These are phyloP conservation scores for Corylus heterophylla DNA, from an alignment of 306 rosid genomes.

Conservation along the genomic window DNA sequence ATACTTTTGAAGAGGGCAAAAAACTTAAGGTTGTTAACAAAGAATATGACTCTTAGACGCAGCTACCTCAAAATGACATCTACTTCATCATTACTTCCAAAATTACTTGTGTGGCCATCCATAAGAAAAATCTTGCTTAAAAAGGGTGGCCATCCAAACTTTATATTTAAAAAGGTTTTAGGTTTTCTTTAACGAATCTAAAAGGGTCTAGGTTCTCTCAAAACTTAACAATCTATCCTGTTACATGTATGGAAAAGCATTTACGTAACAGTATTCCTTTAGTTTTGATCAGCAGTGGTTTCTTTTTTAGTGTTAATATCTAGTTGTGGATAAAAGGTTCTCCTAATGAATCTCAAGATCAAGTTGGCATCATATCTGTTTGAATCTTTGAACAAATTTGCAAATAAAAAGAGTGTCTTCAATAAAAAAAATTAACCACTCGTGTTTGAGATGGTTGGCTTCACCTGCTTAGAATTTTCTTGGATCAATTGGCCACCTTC, in stretches of 20 bases:
- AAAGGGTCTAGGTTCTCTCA: too few species aligned
- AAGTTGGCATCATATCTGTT: conserved; percentile 14
- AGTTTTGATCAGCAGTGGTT: too few species aligned
- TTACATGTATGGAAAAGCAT: too few species aligned
- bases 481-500: not conserved
- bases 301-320: too few species aligned
- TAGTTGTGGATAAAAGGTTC: too few species aligned
- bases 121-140: not conserved
- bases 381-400: not conserved
- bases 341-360: too few species aligned
- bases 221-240: too few species aligned
- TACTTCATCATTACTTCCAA: not conserved
- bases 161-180: too few species aligned
- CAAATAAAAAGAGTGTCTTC: not conserved
- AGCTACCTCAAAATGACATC: not conserved
- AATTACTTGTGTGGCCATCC: not conserved
- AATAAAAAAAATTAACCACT: not conserved
- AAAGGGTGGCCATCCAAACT: too few species aligned
- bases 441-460: not conserved
- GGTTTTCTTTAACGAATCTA: too few species aligned
- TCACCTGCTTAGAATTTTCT: not conserved
- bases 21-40: not conserved
- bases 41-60: not conserved
- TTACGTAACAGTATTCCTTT: too few species aligned
- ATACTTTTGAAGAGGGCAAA: not conserved